Base-by-base conservation (phyloP, 495 filamentous ascomycete genomes). In the Aspergillus nidulans region DNA sequence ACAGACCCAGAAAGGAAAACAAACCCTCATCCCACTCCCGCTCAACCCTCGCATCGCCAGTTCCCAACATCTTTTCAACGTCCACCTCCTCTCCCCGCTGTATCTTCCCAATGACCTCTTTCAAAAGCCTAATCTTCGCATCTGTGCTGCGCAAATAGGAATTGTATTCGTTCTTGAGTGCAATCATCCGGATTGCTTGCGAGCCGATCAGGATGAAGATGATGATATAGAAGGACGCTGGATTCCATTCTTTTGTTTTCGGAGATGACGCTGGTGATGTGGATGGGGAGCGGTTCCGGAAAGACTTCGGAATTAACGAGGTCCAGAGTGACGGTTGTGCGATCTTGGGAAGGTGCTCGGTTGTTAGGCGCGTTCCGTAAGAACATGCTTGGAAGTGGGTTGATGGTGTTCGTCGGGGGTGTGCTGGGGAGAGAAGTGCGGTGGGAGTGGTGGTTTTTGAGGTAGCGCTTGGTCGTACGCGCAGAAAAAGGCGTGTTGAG, bases 151-250 rank as follows among this genome's bases (percentile, higher is more conserved):
- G 83, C 58, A 73, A 82, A 58, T 88, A 92, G 2, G 81, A 80
- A 9, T 77, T 75, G 62, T 83, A 89, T 13, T 92, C 85, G 51
- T 86, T 88, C 67, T 83, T 86, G 57, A 97, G 65, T 6, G 83
- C 76, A 53, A 99, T 87, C 81, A 92, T 86, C 56, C 96, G 86
- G 60, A 99, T 96, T 12, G 91, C 86, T 70, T 97, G 92, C 54
- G 89, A 95, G 1, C 94, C 95, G 59, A 97, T 92, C 56, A 96
- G 79, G 38, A 96, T 77, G 62, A 90, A 91, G 49, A 97, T 91
- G 64, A 89, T 73, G 61, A 99, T 94, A 74, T 87, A 97, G 63
- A 91, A 91, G 1, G 89, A 97, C 13, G 89, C 89, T 1, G 94
- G 95, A 60, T 97, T 97, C 90, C 90, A 95, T 59, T 84, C 83